phyloP scores from a whole-genome alignment of 2,329 filamentous ascomycete genomes.

The Nectriaceae sp. region DNA sequence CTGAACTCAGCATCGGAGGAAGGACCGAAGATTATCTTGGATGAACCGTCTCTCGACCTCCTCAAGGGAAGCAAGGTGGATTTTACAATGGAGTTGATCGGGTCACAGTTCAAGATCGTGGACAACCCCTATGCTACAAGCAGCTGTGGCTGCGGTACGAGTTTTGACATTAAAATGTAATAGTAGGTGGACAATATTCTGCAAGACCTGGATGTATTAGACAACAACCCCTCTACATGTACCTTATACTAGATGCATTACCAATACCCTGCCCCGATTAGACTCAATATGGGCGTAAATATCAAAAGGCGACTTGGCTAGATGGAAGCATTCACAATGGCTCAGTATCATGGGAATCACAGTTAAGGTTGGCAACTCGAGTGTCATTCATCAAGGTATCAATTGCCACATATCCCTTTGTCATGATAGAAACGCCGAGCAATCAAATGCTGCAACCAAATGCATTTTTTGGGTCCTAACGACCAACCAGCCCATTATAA shows the following conservation, averaged over 20 bases:
- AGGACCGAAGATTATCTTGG: constrained; percentile 80
- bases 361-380: constrained; percentile 34
- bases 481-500: constrained; percentile 27
- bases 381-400: constrained; percentile 44
- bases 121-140: constrained; percentile 91
- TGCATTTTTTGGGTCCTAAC: constrained; percentile 36
- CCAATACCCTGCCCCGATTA: neutral
- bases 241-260: neutral
- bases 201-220: constrained; percentile 8
- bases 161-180: constrained; percentile 85
- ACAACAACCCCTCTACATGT: constrained; percentile 21
- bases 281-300: neutral
- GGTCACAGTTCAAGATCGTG: constrained; percentile 88
- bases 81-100: constrained; percentile 92
- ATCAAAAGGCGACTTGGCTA: neutral
- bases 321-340: neutral
- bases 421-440: constrained; percentile 45
- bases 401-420: constrained; percentile 40
- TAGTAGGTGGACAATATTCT: neutral
- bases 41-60: constrained; percentile 82
- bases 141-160: constrained; percentile 95
- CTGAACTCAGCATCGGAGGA: constrained; percentile 29
- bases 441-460: constrained; percentile 39
- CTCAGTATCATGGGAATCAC: constrained; percentile 22
- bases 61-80: constrained; percentile 94